A percentile compares a stretch with the other conserved stretches of the same genome.
These are phyloP conservation scores for Penicillium polonicum DNA, from an alignment of 2,329 filamentous ascomycete genomes.

Conservation along the genomic window DNA sequence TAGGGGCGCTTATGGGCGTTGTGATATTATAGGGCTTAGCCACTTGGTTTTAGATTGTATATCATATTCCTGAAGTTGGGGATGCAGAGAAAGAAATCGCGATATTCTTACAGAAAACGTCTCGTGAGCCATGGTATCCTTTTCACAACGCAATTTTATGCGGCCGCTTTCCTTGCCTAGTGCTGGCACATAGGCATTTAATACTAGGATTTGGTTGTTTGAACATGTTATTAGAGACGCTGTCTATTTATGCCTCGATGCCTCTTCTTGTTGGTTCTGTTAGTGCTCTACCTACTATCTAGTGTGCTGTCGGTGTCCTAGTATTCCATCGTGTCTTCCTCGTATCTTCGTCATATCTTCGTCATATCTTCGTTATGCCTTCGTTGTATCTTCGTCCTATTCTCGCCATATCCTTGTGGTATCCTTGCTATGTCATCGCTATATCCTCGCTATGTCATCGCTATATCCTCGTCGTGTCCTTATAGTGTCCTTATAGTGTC, in stretches of 20 bases:
- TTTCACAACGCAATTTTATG: background rate
- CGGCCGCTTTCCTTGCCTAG: background rate
- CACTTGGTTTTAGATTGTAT: background rate
- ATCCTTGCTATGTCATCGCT: no score
- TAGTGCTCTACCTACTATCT: background rate
- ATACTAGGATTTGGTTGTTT: background rate
- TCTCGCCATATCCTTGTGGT: no score
- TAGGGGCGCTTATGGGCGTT: background rate
- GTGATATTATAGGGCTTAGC: background rate
- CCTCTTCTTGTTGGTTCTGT: background rate
- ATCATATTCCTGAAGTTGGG: background rate
- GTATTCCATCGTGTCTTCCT: background rate
- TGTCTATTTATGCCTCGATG: background rate
- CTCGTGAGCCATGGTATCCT: background rate
- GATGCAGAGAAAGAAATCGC: background rate
- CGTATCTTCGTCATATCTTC: background rate
- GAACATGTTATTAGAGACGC: background rate
- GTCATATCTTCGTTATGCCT: no score
- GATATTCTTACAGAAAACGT: background rate
- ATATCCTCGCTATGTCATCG: no score
- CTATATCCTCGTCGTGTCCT: no score
- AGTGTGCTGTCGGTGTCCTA: background rate
- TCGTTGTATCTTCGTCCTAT: no score
- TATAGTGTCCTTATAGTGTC: no score
- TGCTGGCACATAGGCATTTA: background rate